phyloP scores from a whole-genome alignment of 345 rosid species.

The Rhizophora apiculata region DNA sequence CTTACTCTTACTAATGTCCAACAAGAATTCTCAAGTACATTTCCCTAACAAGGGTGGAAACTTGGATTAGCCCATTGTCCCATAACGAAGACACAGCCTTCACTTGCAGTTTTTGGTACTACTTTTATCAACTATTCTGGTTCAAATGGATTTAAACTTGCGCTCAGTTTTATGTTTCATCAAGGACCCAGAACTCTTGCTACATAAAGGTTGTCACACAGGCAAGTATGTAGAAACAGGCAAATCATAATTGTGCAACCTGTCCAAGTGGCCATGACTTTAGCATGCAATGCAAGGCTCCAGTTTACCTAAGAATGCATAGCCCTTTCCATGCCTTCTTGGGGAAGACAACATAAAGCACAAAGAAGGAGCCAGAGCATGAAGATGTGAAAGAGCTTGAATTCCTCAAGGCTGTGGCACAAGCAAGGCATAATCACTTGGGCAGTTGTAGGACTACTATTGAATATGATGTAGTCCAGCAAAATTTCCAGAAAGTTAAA shows the following conservation, averaged over 20 bases:
- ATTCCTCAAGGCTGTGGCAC: constrained; percentile 82
- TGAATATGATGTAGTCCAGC: constrained; percentile 52
- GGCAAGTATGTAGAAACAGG: background rate
- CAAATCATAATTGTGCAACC: background rate
- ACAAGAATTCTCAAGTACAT: too few relatives aligned
- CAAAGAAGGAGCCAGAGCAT: constrained; percentile 35
- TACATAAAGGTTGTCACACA: background rate
- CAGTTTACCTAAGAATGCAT: constrained; percentile 14
- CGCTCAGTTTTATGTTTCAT: background rate
- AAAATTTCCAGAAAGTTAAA: constrained; percentile 48
- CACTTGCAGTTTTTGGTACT: too few relatives aligned
- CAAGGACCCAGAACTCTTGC: background rate
- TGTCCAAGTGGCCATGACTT: constrained; percentile 4
- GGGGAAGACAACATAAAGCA: constrained; percentile 27
- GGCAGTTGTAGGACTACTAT: constrained; percentile 35
- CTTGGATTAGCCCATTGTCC: too few relatives aligned
- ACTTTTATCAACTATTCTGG: background rate
- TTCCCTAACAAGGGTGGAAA: too few relatives aligned
- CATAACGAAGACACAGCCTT: too few relatives aligned
- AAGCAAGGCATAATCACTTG: constrained; percentile 72
- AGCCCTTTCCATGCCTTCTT: background rate
- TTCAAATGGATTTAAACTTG: background rate
- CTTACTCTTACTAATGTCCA: too few relatives aligned
- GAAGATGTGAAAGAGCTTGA: constrained; percentile 44
- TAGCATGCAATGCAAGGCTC: constrained; percentile 18